These are phyloP conservation scores for Alternaria brassicae DNA, from an alignment of 2,329 filamentous ascomycete species.

Conservation along the genomic window DNA sequence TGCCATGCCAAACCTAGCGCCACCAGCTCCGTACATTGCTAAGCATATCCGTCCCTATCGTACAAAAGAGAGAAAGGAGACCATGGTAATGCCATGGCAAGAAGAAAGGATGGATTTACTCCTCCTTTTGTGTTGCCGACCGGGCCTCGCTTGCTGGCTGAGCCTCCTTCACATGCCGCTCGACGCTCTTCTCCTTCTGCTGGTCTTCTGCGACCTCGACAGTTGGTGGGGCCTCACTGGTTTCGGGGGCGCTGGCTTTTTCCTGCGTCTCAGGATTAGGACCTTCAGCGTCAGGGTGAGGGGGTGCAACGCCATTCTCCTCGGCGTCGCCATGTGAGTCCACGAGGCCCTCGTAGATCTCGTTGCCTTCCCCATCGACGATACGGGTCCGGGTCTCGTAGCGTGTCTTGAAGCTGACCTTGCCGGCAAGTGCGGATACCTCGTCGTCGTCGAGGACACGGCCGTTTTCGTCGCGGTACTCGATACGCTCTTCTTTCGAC, in stretches of 20 bases:
- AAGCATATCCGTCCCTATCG: conserved; percentile 22
- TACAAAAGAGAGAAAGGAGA: conserved; percentile 20
- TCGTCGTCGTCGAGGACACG: conserved; percentile 85
- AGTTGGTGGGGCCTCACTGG: conserved; percentile 51
- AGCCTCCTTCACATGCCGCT: conserved; percentile 43
- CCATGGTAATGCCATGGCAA: conserved; percentile 2
- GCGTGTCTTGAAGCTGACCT: conserved; percentile 92
- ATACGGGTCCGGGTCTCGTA: conserved; percentile 94
- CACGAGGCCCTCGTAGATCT: conserved; percentile 63
- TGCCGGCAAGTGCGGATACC: conserved; percentile 83
- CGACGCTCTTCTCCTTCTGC: conserved; percentile 55
- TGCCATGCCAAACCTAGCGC: conserved; percentile 15
- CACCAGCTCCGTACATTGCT: conserved; percentile 18
- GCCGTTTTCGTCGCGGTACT: conserved; percentile 94
- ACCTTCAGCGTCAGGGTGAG: conserved; percentile 65
- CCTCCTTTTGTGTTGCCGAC: conserved; percentile 40
- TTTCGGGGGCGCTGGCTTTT: conserved; percentile 49
- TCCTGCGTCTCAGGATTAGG: conserved; percentile 63
- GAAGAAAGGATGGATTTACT: conserved; percentile 18
- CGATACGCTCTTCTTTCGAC: conserved; percentile 78
- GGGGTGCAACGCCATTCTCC: conserved; percentile 54
- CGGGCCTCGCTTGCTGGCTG: conserved; percentile 51
- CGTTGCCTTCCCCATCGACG: conserved; percentile 79
- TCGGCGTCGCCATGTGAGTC: conserved; percentile 44
- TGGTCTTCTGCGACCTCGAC: conserved; percentile 52